These are phyloP conservation scores for Yamadazyma nakazawae DNA, from an alignment of 805 yeast species.

Conservation along the genomic window DNA sequence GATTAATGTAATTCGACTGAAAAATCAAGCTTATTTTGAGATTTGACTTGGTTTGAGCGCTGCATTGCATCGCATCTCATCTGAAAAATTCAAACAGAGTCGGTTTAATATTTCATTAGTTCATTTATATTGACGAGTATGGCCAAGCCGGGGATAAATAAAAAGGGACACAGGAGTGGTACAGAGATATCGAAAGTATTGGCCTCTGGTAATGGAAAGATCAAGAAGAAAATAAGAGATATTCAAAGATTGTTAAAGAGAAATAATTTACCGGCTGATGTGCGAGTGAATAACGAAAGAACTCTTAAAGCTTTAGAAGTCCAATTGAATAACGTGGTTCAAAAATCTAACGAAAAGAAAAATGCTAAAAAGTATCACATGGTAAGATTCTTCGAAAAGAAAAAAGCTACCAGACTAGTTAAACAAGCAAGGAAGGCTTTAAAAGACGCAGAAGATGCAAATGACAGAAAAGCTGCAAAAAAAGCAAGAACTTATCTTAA, in stretches of 20 bases:
- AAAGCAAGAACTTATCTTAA: conserved; percentile 48
- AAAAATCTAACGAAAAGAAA: conserved; percentile 44
- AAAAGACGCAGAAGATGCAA: conserved; percentile 32
- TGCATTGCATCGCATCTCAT: conserved; percentile 5
- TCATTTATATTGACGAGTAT: background rate
- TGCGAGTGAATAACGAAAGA: conserved; percentile 70
- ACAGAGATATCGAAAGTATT: conserved; percentile 26
- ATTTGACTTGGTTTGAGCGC: background rate
- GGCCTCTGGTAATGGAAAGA: conserved; percentile 45
- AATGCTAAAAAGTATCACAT: conserved; percentile 79
- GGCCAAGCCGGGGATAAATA: conserved; percentile 2
- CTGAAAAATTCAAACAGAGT: background rate
- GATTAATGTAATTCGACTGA: background rate
- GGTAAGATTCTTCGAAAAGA: conserved; percentile 88
- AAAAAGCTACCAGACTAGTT: conserved; percentile 74
- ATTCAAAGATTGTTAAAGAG: conserved; percentile 65
- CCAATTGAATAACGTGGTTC: conserved; percentile 52
- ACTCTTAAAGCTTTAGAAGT: conserved; percentile 60
- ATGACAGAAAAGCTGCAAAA: conserved; percentile 36
- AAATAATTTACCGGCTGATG: conserved; percentile 54
- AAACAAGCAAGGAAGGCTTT: conserved; percentile 46
- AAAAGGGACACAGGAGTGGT: conserved; percentile 1
- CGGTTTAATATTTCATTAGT: background rate
- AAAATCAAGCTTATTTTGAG: background rate
- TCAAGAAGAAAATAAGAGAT: conserved; percentile 85